Evolutionary conservation across 345 rosid genomes (phyloP).

Genomic region (Camelina hispida): DNA sequence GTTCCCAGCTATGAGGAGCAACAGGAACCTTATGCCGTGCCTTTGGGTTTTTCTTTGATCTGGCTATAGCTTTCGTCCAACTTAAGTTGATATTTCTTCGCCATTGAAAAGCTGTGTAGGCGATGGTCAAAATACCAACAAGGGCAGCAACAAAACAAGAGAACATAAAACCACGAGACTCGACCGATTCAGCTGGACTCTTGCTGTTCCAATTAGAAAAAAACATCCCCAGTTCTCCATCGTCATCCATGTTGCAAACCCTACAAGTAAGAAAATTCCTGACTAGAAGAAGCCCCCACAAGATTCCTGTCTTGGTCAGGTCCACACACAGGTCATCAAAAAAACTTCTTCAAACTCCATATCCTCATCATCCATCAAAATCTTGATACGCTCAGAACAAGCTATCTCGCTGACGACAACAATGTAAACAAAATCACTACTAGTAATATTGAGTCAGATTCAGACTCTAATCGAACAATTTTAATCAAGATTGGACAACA

Average conservation of each 20-base stretch:
- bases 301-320: conserved; percentile 20
- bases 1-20: conserved; percentile 78
- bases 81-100: conserved; percentile 89
- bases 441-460: background rate
- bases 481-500: background rate
- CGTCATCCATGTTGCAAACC: conserved; percentile 56
- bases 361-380: conserved; percentile 31
- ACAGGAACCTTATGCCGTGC: conserved; percentile 70
- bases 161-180: conserved; percentile 64
- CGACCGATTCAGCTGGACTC: conserved; percentile 55
- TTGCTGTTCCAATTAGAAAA: conserved; percentile 57
- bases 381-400: background rate
- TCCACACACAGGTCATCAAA: conserved; percentile 17
- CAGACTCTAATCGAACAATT: conserved; percentile 4
- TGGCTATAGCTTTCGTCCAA: conserved; percentile 94
- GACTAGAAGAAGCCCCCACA: conserved; percentile 6
- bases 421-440: background rate
- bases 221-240: conserved; percentile 55
- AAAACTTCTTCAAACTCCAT: conserved; percentile 16
- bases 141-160: conserved; percentile 75
- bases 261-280: conserved; percentile 3
- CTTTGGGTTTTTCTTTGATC: conserved; percentile 91
- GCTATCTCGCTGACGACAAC: background rate
- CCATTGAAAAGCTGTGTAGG: conserved; percentile 95
- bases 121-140: conserved; percentile 82